Evolutionary conservation across 1,284 basidiomycete genomes (phyloP), one percentile per base, ranked within the genome.

Genomic region (Ustilago loliicola): DNA sequence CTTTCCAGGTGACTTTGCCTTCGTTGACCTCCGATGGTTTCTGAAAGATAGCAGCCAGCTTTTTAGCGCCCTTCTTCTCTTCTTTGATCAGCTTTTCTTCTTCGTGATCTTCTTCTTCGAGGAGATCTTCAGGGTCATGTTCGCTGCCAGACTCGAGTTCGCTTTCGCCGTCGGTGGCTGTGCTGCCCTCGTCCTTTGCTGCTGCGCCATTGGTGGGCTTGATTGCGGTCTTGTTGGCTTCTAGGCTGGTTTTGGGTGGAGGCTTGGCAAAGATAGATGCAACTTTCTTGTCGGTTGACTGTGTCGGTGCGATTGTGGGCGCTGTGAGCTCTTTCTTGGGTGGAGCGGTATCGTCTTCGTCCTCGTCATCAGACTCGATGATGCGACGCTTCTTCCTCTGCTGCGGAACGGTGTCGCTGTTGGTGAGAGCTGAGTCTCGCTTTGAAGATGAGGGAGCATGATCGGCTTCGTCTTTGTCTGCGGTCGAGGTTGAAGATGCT

Each of bases 1-100:
- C 88, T 88, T 94, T 93, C 96, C 96, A 98, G n/a, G 54, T 32
- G 32, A 77, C 71, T 56, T 84, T 76, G 57, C 92, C 92, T 70
- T 79, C 72, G 79, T 93, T 91, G 17, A 93, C 94, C 79, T 94
- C 95, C 66, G 27, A 58, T 60, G 72, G 66, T 62, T 80, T 83
- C 13, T 77, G 70, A 38, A 83, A 83, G 59, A 83, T 79, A 45
- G 81, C 75, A 9, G 67, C 62, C 23, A 77, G 64, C 69, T 80
- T 76, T 54, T 80, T 77, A 34, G 73, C 68, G 10, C 71, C 62
- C 40, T 73, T 76, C 47, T 79, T 57, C 52, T 81, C 78, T 62
- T 80, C 66, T 51, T 58, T 29, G 57, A 66, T 61, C 0, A 53
- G 58, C 38, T 72, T 63, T 67, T 87, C 50, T 38, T 75, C 52